These are phyloP conservation scores for Physcia stellaris DNA, from an alignment of 495 filamentous ascomycete species.

Conservation along the genomic window DNA sequence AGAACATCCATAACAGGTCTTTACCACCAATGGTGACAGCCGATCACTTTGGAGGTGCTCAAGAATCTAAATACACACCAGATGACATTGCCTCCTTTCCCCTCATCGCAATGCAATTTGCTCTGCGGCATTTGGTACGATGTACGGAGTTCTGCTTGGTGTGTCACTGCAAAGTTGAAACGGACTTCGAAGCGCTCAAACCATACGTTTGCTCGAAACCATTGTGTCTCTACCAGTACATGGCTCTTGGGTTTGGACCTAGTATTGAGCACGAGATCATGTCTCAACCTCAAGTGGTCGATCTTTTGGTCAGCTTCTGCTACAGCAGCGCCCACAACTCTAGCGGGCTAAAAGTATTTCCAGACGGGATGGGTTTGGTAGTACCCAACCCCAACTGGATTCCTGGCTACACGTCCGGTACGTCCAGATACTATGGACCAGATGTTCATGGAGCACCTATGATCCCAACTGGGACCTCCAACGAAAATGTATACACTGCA, in stretches of 20 bases:
- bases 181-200: conserved; percentile 70
- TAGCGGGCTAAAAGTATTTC: conserved; percentile 43
- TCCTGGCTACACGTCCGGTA: neutral
- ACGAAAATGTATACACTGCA: conserved; percentile 5
- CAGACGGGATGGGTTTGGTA: conserved; percentile 50
- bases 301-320: conserved; percentile 73
- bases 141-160: conserved; percentile 83
- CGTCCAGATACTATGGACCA: too few relatives aligned
- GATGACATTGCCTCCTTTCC: conserved; percentile 41
- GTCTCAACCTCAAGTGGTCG: conserved; percentile 70
- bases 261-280: conserved; percentile 76
- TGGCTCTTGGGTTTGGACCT: conserved; percentile 74
- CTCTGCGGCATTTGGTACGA: conserved; percentile 62
- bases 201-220: conserved; percentile 76
- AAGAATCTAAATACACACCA: too few relatives aligned
- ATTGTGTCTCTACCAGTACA: conserved; percentile 84
- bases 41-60: conserved; percentile 36
- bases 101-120: conserved; percentile 66
- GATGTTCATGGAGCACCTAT: neutral
- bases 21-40: conserved; percentile 24
- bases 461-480: neutral
- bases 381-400: conserved; percentile 34
- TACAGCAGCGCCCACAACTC: conserved; percentile 41
- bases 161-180: conserved; percentile 62
- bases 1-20: neutral